Conservation (phyloP, 495 filamentous ascomycete genomes). For the Sordaria brevicollis region DNA sequence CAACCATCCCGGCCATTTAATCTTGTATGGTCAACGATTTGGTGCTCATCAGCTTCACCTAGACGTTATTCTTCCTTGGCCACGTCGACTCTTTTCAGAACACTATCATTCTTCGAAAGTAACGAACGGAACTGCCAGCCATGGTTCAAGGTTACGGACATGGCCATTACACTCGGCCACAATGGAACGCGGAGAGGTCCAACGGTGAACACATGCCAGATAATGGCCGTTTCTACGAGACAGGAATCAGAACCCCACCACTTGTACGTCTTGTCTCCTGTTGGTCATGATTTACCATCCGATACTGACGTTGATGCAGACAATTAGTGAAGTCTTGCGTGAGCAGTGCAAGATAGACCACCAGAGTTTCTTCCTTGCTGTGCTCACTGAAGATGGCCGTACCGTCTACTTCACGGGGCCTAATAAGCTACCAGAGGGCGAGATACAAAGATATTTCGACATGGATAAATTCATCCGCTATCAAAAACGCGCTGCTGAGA, state of each 20-base stretch:
- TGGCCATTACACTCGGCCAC: constrained; percentile 10
- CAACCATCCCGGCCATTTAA: background rate
- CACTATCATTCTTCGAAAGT: background rate
- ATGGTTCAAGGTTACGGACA: background rate
- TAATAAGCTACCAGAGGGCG: constrained; percentile 8
- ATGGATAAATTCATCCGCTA: constrained; percentile 17
- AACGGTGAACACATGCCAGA: constrained; percentile 4
- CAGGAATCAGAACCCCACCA: constrained; percentile 10
- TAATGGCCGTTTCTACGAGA: constrained; percentile 6
- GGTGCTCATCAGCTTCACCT: background rate
- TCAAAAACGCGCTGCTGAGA: constrained; percentile 3
- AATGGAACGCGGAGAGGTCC: constrained; percentile 13
- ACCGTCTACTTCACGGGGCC: constrained; percentile 23
- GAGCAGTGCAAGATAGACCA: constrained; percentile 28
- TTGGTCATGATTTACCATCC: background rate
- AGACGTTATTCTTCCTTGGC: background rate
- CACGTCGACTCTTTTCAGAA: background rate
- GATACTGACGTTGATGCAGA: constrained; percentile 16
- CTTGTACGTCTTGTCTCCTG: constrained; percentile 5
- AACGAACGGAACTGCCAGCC: background rate
- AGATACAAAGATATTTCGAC: constrained; percentile 24
- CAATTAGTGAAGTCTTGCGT: constrained; percentile 26
- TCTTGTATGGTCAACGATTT: background rate
- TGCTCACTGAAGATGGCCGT: constrained; percentile 21
- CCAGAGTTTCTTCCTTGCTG: constrained; percentile 28